phyloP scores from a whole-genome alignment of 495 filamentous ascomycete species.

The Penicillium bovifimosum region DNA sequence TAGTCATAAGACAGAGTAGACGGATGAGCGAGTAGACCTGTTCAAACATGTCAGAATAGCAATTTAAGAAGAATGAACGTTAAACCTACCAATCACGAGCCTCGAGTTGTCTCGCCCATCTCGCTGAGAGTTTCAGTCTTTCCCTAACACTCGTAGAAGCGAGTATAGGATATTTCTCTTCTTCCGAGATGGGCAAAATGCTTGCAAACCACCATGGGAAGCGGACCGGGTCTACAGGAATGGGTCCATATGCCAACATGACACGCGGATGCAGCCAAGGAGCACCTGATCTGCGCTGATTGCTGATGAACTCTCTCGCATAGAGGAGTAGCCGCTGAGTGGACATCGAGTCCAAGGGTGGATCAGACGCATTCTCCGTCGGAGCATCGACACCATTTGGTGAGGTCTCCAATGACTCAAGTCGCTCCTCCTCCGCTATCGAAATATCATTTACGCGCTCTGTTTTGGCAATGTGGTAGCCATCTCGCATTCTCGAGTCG shows the following conservation, averaged over 20 bases:
- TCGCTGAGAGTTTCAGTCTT: conserved; percentile 69
- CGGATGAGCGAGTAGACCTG: conserved; percentile 32
- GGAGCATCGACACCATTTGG: conserved; percentile 12
- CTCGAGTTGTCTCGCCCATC: conserved; percentile 71
- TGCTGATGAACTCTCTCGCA: conserved; percentile 58
- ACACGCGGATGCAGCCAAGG: conserved; percentile 69
- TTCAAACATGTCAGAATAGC: conserved; percentile 10
- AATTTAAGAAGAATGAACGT: not conserved
- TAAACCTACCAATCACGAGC: conserved; percentile 62
- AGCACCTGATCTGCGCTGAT: conserved; percentile 59
- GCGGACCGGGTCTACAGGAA: conserved; percentile 64
- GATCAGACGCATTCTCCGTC: conserved; percentile 13
- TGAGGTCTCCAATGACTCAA: conserved; percentile 59
- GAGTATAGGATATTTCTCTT: conserved; percentile 74
- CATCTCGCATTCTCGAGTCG: conserved; percentile 60
- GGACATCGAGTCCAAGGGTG: conserved; percentile 54
- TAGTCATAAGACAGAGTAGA: conserved; percentile 46
- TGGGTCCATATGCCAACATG: conserved; percentile 67
- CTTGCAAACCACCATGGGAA: conserved; percentile 93
- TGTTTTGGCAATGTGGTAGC: conserved; percentile 68
- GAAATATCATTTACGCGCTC: conserved; percentile 74
- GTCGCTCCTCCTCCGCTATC: conserved; percentile 71
- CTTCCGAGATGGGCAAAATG: conserved; percentile 67
- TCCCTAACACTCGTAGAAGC: conserved; percentile 68
- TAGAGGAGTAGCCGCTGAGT: conserved; percentile 63